Base-by-base conservation (phyloP, 2,329 filamentous ascomycete genomes). In the Sordariomycetes sp. region DNA sequence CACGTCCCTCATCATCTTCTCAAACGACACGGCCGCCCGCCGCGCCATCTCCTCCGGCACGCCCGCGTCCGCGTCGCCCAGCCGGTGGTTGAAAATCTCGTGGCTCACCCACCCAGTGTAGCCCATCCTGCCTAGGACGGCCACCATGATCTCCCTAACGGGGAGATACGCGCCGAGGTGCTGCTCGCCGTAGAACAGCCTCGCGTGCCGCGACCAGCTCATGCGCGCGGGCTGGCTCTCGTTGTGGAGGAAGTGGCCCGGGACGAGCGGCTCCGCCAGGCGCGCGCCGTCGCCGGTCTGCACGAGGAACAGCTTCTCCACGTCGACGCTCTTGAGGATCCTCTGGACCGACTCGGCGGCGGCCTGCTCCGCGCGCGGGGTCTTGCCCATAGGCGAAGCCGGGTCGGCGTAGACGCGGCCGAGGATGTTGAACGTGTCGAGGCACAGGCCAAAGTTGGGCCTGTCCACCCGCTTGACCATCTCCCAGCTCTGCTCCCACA, bases 371-470 rank as follows among this genome's bases (percentile, higher is more conserved):
- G 81, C 85, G 60, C 81, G 74, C 0, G 70, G 62, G 0, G 74
- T 80, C 62, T 76, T 76, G 3, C 86, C 81, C 0, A 73, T 73
- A 0, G 72, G 62, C 0, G 76, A 69, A 0, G 81, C 70, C 0
- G 88, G 88, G 64, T 92, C 87, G 0, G 85, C 88, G 63, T 82
- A 92, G 60, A 89, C 80, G 6, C 83, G 73, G 0, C 82, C 88
- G 0, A 87, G 81, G 60, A 92, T 87, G 69, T 92, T 89, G 73
- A 90, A 92, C 0, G 85, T 89, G 69, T 92, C 88, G 25, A 92
- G 76, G 66, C 87, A 90, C 48, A 90, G 74, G 8, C 88, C 88
- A 66, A 92, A 90, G 69, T 92, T 92, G 10, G 78, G 70, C 8
- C 86, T 71, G 68, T 89, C 76, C 32, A 91, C 87, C 2, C 72